These are phyloP conservation scores for Tolypocladium cylindrosporum DNA, from an alignment of 2,329 filamentous ascomycete species.

Conservation along the genomic window DNA sequence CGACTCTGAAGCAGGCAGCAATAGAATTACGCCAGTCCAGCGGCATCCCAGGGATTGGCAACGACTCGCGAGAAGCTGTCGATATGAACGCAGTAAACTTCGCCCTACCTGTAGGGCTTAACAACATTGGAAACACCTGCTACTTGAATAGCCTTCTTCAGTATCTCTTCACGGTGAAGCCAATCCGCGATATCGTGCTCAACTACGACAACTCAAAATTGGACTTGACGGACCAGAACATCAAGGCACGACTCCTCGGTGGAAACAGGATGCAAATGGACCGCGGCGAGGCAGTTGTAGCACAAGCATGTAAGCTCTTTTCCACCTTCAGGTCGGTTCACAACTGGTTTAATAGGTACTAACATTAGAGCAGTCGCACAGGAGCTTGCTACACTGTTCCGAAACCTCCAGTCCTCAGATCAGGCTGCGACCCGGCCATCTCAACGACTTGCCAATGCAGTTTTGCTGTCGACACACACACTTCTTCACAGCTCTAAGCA, in stretches of 20 bases:
- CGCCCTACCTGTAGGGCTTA: constrained; percentile 71
- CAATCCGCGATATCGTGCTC: constrained; percentile 71
- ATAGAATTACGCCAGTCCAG: constrained; percentile 12
- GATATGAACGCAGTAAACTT: constrained; percentile 16
- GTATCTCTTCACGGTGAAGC: constrained; percentile 83
- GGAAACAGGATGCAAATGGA: constrained; percentile 44
- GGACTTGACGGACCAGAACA: constrained; percentile 50
- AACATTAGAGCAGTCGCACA: constrained; percentile 51
- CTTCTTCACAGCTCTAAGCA: constrained; percentile 22
- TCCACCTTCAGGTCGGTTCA: neutral
- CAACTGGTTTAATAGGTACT: neutral
- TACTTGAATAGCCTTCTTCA: constrained; percentile 96
- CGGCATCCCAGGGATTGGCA: constrained; percentile 1
- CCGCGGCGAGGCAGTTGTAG: constrained; percentile 48
- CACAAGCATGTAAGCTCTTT: constrained; percentile 60
- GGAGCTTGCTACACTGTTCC: constrained; percentile 62
- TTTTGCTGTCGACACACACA: constrained; percentile 48
- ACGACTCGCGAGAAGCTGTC: constrained; percentile 4
- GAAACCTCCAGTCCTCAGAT: constrained; percentile 55
- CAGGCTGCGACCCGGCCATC: constrained; percentile 57
- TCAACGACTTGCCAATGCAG: constrained; percentile 69
- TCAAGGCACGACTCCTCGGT: constrained; percentile 64
- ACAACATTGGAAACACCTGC: constrained; percentile 95
- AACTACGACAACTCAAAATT: constrained; percentile 64
- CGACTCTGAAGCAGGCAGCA: constrained; percentile 14